A percentile compares a stretch with the other conserved stretches of the same genome.
These are phyloP conservation scores for Phytopythium delawarense DNA, from an alignment of 352 stramenopile species.

Conservation along the genomic window DNA sequence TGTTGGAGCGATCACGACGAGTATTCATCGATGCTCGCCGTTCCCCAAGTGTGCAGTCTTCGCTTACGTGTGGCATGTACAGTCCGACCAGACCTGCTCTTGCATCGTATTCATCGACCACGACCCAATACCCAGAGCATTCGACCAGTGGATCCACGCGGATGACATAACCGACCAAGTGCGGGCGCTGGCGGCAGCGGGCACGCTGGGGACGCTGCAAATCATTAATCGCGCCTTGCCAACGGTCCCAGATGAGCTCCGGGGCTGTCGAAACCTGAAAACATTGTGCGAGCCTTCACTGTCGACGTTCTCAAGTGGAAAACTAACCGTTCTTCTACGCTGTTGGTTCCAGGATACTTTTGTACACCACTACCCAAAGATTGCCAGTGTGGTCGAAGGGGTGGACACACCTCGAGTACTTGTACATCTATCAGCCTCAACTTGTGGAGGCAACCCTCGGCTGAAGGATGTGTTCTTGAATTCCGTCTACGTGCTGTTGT, in stretches of 20 bases:
- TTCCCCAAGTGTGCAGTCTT: constrained; percentile 34
- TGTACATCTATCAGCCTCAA: constrained; percentile 13
- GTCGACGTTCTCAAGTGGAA: background rate
- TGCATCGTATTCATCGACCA: constrained; percentile 38
- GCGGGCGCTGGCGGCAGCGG: constrained; percentile 18
- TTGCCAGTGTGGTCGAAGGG: constrained; percentile 25
- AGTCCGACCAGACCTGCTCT: constrained; percentile 15
- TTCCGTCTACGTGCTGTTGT: background rate
- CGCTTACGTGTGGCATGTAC: constrained; percentile 35
- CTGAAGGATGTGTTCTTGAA: background rate
- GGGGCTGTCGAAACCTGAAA: constrained; percentile 22
- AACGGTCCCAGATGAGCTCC: constrained; percentile 25
- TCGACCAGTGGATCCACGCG: constrained; percentile 29
- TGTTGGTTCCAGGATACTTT: constrained; percentile 18
- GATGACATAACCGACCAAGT: constrained; percentile 28
- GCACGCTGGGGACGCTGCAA: constrained; percentile 31
- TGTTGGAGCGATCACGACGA: constrained; percentile 17
- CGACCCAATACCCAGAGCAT: constrained; percentile 17
- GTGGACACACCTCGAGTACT: constrained; percentile 23
- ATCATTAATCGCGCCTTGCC: constrained; percentile 35
- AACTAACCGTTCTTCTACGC: background rate
- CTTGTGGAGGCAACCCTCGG: background rate
- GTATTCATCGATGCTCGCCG: constrained; percentile 19
- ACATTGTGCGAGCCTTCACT: constrained; percentile 11
- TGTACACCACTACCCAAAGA: constrained; percentile 25